Base-by-base conservation (phyloP, 495 filamentous ascomycete species). In the Xylaria bambusicola region DNA sequence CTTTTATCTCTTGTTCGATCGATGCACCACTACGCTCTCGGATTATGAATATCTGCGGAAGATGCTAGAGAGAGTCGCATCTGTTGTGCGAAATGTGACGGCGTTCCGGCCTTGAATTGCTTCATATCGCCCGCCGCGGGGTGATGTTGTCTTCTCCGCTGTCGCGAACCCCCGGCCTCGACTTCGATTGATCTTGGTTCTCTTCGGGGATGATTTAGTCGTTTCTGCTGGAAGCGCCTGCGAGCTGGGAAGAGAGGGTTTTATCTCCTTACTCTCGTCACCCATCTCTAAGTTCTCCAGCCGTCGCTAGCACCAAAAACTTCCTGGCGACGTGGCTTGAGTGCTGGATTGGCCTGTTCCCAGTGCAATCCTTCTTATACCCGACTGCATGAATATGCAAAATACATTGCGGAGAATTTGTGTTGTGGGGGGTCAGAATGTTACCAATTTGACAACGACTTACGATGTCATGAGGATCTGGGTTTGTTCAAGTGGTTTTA, bases 111-210 rank as follows among this genome's bases (percentile, higher is more conserved):
- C 21, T 52, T 35, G 50, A 52, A 41, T 42, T 33, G 17, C 15
- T 56, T 23, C 24, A 38, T 17, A 47, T 56, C 53, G 44, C 24
- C 31, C 53, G 42, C 44, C 55, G 26, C 33, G 45, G 29, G 55
- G 55, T n/a, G 45, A 58, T 33, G 44, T n/a, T 40, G 55, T 54
- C 55, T 58, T 49, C 36, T 52, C 56, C 47, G 40, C 56, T 46
- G 48, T 35, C 45, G 56, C 56, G 54, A 27, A 38, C 47, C 56
- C 47, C 48, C 48, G 46, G 35, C 56, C 48, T 52, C 48, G 3
- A 18, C 10, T 52, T 27, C 35, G 48, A 44, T 59, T 2, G 46
- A 59, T 59, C 40, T 51, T 21, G 24, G 36, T 52, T 46, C 24
- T 52, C 45, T 49, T 52, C 38, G 48, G 56, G 36, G 56, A 52